Evolutionary conservation across 192 early-diverging fungal species (phyloP).

Genomic region (Kickxella alabastrina): DNA sequence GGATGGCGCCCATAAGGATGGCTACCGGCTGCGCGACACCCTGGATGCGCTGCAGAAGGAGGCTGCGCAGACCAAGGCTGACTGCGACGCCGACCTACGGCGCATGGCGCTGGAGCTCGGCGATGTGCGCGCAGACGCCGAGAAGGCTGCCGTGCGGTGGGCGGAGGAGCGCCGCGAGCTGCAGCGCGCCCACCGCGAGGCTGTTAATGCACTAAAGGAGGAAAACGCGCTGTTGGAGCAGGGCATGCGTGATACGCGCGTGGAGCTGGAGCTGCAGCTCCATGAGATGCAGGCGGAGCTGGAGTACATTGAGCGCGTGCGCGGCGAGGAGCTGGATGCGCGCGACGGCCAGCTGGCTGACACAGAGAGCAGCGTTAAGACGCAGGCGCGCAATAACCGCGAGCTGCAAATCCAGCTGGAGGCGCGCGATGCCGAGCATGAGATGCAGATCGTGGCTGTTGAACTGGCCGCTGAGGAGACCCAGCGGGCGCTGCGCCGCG

Average conservation of each 20-base stretch:
- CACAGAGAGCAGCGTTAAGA: slow-evolving; percentile 2
- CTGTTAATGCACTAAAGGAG: slow-evolving; percentile 16
- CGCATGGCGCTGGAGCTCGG: slow-evolving; percentile 24
- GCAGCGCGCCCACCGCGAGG: slow-evolving; percentile 15
- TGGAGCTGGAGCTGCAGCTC: slow-evolving; percentile 10
- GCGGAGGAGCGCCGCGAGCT: slow-evolving; percentile 25
- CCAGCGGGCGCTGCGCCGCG: not conserved
- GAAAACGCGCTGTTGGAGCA: slow-evolving; percentile 20
- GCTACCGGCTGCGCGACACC: slow-evolving; percentile 38
- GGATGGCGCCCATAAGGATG: slow-evolving; percentile 45
- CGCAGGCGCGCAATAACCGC: not conserved
- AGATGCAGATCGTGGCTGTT: slow-evolving; percentile 3
- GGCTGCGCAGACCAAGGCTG: slow-evolving; percentile 24
- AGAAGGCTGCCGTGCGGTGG: slow-evolving; percentile 10
- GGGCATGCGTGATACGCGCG: slow-evolving; percentile 21
- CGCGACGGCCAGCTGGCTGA: slow-evolving; percentile 7
- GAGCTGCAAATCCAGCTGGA: slow-evolving; percentile 17
- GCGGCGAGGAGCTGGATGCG: slow-evolving; percentile 3
- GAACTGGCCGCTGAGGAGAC: slow-evolving; percentile 10
- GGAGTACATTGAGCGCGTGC: not conserved
- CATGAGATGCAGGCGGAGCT: slow-evolving; percentile 9
- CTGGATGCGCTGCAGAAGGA: slow-evolving; percentile 29
- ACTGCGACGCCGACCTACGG: slow-evolving; percentile 30
- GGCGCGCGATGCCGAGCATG: slow-evolving; percentile 3
- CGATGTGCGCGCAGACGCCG: slow-evolving; percentile 9